phyloP scores from a whole-genome alignment of 139 green algal genomes.

The Tetraselmis striata region DNA sequence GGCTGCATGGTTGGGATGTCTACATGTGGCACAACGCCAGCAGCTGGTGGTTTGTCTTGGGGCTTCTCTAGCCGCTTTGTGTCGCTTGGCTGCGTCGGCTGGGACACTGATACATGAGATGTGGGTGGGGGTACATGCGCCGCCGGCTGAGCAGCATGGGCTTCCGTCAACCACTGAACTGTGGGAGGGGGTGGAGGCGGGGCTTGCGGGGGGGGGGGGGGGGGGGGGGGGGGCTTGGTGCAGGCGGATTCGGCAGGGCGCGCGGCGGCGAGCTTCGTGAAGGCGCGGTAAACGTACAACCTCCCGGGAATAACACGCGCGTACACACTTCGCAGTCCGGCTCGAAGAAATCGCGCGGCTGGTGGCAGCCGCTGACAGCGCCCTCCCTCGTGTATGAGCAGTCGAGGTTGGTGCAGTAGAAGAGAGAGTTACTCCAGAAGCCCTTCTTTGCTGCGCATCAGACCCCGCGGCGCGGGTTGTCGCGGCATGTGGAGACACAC shows the following conservation, averaged over 20 bases:
- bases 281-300: neutral
- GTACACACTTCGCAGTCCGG: neutral
- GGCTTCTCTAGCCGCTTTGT: too few species aligned
- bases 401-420: neutral
- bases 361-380: neutral
- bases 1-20: neutral
- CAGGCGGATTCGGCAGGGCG: too few species aligned
- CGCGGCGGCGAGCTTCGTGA: neutral
- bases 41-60: neutral
- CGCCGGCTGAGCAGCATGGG: too few species aligned
- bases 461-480: neutral
- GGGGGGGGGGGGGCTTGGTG: too few species aligned
- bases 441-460: neutral
- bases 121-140: too few species aligned
- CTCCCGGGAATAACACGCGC: neutral
- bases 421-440: neutral
- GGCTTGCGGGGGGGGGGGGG: too few species aligned
- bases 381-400: neutral
- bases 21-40: neutral
- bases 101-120: too few species aligned
- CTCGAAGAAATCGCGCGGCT: neutral
- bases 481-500: neutral
- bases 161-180: neutral
- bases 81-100: too few species aligned
- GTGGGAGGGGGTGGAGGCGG: neutral